Evolutionary conservation across 2,329 filamentous ascomycete species (phyloP).

Genomic region (Penicillium palitans): DNA sequence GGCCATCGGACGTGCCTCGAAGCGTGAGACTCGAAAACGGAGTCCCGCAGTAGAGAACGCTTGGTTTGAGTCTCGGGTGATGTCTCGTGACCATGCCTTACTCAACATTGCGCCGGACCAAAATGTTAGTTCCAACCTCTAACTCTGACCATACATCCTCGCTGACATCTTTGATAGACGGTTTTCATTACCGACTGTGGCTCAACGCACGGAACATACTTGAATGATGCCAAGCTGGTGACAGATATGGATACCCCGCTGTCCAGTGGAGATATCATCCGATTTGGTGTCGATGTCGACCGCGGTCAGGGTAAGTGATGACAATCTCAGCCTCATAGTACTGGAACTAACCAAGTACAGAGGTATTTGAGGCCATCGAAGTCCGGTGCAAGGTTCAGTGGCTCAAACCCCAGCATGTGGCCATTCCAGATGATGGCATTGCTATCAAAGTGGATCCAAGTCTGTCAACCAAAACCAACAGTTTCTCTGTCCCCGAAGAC

Average conservation of each 20-base stretch:
- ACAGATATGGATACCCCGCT: conserved; percentile 43
- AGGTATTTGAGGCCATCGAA: conserved; percentile 36
- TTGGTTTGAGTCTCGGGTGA: conserved; percentile 50
- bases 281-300: conserved; percentile 53
- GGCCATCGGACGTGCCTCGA: conserved; percentile 46
- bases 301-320: conserved; percentile 45
- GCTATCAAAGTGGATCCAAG: conserved; percentile 1
- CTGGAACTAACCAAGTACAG: conserved; percentile 10
- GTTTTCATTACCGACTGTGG: conserved; percentile 56
- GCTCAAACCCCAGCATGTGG: conserved; percentile 25
- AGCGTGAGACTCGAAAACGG: conserved; percentile 39
- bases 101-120: conserved; percentile 30
- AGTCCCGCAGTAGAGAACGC: conserved; percentile 41
- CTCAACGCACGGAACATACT: conserved; percentile 63
- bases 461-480: conserved; percentile 40
- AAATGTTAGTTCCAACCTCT: conserved; percentile 27
- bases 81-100: conserved; percentile 50
- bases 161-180: conserved; percentile 30
- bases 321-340: not conserved
- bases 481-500: conserved; percentile 44
- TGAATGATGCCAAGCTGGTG: conserved; percentile 51
- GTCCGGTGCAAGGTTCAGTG: conserved; percentile 35
- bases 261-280: conserved; percentile 37
- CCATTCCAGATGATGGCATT: not conserved
- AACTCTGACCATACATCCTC: not conserved